These are phyloP conservation scores for Cytospora paraplurivora DNA, from an alignment of 2,329 filamentous ascomycete genomes.

Conservation along the genomic window DNA sequence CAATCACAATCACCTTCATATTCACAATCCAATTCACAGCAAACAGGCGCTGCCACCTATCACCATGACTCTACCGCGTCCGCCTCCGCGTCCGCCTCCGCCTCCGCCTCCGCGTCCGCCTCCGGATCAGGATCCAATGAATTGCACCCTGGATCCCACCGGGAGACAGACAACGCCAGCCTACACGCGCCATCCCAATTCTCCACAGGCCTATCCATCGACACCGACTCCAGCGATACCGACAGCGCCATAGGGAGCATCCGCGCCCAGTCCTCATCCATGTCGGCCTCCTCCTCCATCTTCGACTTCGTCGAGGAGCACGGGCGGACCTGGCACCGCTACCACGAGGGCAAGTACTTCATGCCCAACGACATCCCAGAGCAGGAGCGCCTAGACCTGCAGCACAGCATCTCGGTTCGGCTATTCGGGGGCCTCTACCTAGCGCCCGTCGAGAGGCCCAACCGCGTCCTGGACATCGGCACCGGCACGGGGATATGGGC, in stretches of 20 bases:
- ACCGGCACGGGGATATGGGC: slow-evolving; percentile 37
- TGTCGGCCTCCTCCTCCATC: slow-evolving; percentile 26
- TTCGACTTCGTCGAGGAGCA: slow-evolving; percentile 28
- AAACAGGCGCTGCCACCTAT: background rate
- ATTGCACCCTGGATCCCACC: background rate
- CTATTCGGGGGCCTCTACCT: slow-evolving; percentile 29
- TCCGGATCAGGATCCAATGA: background rate
- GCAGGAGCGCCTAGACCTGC: slow-evolving; percentile 30
- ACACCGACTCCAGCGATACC: slow-evolving; percentile 23
- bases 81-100: background rate
- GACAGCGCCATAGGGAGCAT: slow-evolving; percentile 27
- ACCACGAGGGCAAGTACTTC: slow-evolving; percentile 29
- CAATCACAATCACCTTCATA: background rate
- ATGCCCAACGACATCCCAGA: slow-evolving; percentile 28
- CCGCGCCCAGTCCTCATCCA: slow-evolving; percentile 22
- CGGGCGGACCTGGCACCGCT: slow-evolving; percentile 28
- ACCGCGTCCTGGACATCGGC: slow-evolving; percentile 35
- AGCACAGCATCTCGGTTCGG: slow-evolving; percentile 29
- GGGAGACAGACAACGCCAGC: slow-evolving; percentile 19
- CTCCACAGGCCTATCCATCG: slow-evolving; percentile 23
- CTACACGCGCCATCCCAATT: slow-evolving; percentile 20
- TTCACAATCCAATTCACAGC: background rate
- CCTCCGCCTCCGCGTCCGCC: background rate
- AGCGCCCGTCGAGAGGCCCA: slow-evolving; percentile 29
- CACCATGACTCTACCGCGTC: background rate